A percentile compares a stretch with the other conserved stretches of the same genome.
phyloP scores from a whole-genome alignment of 495 filamentous ascomycete species.

The Penicillium steckii region DNA sequence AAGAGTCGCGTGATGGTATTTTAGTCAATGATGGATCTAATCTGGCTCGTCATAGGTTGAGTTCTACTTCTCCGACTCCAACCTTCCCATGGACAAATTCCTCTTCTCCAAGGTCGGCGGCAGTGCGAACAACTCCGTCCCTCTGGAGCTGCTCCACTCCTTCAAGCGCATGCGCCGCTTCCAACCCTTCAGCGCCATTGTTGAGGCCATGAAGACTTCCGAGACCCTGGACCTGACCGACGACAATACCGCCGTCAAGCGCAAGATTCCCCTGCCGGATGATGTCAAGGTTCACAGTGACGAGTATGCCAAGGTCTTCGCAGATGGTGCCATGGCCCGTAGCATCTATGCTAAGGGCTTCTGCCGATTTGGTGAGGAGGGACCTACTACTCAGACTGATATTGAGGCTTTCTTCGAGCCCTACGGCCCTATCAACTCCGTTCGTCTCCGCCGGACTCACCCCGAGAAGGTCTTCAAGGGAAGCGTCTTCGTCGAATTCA shows the following conservation, averaged over 20 bases:
- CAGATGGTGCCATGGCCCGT: slow-evolving; percentile 56
- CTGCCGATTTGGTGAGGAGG: slow-evolving; percentile 85
- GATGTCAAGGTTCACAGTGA: slow-evolving; percentile 40
- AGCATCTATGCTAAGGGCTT: slow-evolving; percentile 85
- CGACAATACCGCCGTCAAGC: slow-evolving; percentile 66
- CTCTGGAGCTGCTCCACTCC: slow-evolving; percentile 68
- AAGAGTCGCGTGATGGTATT: not conserved
- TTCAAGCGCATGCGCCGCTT: slow-evolving; percentile 97
- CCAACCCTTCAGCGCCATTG: slow-evolving; percentile 75
- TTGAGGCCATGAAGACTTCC: slow-evolving; percentile 77
- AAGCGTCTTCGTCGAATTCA: slow-evolving; percentile 92
- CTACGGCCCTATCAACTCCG: slow-evolving; percentile 74
- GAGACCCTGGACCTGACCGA: slow-evolving; percentile 65
- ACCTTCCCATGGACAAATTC: slow-evolving; percentile 84
- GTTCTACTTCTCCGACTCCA: slow-evolving; percentile 95
- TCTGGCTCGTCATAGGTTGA: slow-evolving; percentile 64
- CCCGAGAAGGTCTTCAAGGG: slow-evolving; percentile 76
- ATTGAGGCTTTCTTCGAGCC: slow-evolving; percentile 88
- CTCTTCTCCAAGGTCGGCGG: slow-evolving; percentile 75
- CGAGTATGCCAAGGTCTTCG: slow-evolving; percentile 52
- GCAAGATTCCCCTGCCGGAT: slow-evolving; percentile 64
- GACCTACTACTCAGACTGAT: slow-evolving; percentile 77
- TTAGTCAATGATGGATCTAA: not conserved
- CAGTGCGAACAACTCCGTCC: slow-evolving; percentile 72
- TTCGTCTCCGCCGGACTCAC: slow-evolving; percentile 78